phyloP scores from a whole-genome alignment of 2,329 filamentous ascomycete genomes.

The Lasiodiplodia gonubiensis region DNA sequence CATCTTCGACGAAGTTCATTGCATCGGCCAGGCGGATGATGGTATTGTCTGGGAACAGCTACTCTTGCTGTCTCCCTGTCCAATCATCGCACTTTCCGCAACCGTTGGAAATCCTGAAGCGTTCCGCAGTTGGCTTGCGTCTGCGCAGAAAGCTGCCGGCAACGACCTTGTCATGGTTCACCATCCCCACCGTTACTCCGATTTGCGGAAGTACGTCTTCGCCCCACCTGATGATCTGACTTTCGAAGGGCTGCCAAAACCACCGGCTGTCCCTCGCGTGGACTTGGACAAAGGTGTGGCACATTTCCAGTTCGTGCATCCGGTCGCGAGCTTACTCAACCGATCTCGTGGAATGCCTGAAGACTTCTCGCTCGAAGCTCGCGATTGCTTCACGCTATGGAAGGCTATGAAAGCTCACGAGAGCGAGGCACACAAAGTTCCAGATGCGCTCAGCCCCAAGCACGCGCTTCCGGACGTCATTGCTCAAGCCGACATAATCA shows the following conservation, averaged over 20 bases:
- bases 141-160: conserved; percentile 68
- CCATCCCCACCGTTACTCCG: conserved; percentile 73
- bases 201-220: conserved; percentile 77
- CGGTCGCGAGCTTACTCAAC: conserved; percentile 65
- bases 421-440: conserved; percentile 58
- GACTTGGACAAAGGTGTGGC: conserved; percentile 55
- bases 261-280: conserved; percentile 45
- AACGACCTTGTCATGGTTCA: conserved; percentile 70
- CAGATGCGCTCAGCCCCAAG: conserved; percentile 56
- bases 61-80: conserved; percentile 73
- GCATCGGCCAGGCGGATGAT: conserved; percentile 77
- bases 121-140: conserved; percentile 71
- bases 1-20: conserved; percentile 84
- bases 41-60: conserved; percentile 81
- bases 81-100: conserved; percentile 78
- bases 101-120: conserved; percentile 77
- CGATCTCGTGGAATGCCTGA: conserved; percentile 66
- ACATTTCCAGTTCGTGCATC: conserved; percentile 67
- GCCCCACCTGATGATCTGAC: conserved; percentile 54
- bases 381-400: conserved; percentile 73
- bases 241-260: conserved; percentile 59
- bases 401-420: conserved; percentile 65
- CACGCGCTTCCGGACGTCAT: conserved; percentile 60
- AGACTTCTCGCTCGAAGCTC: conserved; percentile 72
- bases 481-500: conserved; percentile 68